Evolutionary conservation across 2,329 filamentous ascomycete genomes (phyloP).

Genomic region (Neocatenulostroma microsporum): DNA sequence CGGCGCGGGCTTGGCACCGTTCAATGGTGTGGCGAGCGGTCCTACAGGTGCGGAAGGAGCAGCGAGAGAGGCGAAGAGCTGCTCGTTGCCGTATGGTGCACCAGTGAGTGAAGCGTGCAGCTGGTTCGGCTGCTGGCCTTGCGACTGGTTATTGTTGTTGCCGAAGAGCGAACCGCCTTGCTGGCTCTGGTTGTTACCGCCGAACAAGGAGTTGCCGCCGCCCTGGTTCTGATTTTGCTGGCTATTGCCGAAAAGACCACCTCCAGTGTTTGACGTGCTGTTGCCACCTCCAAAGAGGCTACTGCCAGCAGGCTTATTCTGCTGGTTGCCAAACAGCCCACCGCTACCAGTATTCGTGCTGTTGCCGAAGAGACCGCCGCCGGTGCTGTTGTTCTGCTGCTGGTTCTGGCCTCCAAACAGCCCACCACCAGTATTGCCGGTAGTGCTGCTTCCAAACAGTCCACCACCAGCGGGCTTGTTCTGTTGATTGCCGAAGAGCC

Average conservation of each 20-base stretch:
- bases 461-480: constrained; percentile 10
- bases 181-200: constrained; percentile 35
- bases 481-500: constrained; percentile 21
- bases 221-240: constrained; percentile 33
- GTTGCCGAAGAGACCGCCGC: constrained; percentile 34
- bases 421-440: constrained; percentile 26
- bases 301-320: constrained; percentile 38
- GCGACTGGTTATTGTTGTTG: constrained; percentile 42
- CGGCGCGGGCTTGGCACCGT: constrained; percentile 46
- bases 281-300: constrained; percentile 39
- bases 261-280: constrained; percentile 35
- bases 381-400: constrained; percentile 16
- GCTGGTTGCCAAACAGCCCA: constrained; percentile 34
- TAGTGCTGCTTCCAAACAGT: constrained; percentile 29
- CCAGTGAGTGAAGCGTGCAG: constrained; percentile 56
- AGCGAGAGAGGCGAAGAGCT: constrained; percentile 70
- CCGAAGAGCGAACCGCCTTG: constrained; percentile 48
- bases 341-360: constrained; percentile 32
- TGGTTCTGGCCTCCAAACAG: constrained; percentile 21
- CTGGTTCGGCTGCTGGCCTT: constrained; percentile 49
- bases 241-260: constrained; percentile 28
- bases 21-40: constrained; percentile 83
- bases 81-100: constrained; percentile 82
- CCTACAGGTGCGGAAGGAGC: constrained; percentile 65
- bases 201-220: constrained; percentile 34